Evolutionary conservation across 1,139 yeast species (phyloP), one percentile per base, ranked within the genome.

Genomic region (Taphrina communis): DNA sequence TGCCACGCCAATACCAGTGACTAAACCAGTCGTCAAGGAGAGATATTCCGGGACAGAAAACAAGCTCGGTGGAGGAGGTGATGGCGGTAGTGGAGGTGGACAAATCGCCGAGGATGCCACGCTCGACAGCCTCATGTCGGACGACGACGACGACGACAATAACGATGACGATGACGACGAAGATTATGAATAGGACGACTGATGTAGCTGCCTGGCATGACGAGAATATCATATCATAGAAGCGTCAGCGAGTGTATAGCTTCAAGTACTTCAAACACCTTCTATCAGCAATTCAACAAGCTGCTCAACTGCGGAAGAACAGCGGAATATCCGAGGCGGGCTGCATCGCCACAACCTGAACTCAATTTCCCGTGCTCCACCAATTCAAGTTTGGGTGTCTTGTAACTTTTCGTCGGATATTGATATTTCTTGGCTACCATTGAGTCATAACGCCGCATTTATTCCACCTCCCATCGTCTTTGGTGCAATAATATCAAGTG

Each of bases 1-100:
- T 6, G 50, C 62, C 12, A 48, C 19, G 53, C 62, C 62, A 5
- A 58, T 58, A 14, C 19, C 35, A 5, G 52, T 44, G 42, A 58
- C 42, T 8, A 58, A 58, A 31, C 53, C 53, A 21, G 52, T 44
- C 42, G 41, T 39, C 14, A 58, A 58, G 42, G 52, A 42, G n/a
- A 6, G 46, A 8, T 58, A 58, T 14, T 4, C 39, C 12, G 62
- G 51, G 19, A 58, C 62, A 21, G 62, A 42, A 14, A 58, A 58
- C 41, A 58, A 35, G 35, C 25, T 58, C 7, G 62, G 62, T 38
- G 41, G 41, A 6, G 14, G 14, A 11, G 42, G 42, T 11, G 11
- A 9, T 14, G 14, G 14, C 6, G 62, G 41, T 31, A 21, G 51
- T 21, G 51, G 38, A 14, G 51, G 61, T 51, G 11, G 35, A 21